Percentiles rank a stretch among this genome's conserved stretches.
These are phyloP conservation scores for Colletotrichum chlorophyti DNA, from an alignment of 2,329 filamentous ascomycete genomes.

Conservation along the genomic window DNA sequence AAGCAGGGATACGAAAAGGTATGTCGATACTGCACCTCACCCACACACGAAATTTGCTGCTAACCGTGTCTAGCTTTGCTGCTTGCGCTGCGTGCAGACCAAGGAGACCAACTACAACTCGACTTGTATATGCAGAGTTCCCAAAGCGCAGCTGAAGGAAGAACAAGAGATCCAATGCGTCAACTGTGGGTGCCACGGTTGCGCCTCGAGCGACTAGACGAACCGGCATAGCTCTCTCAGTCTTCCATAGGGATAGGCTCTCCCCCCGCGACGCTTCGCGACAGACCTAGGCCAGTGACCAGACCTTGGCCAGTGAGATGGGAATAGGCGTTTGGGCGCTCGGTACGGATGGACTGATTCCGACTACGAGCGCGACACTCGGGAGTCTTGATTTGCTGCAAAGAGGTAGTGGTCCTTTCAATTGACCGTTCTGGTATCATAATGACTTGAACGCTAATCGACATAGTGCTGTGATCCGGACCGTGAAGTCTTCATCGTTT, in stretches of 20 bases:
- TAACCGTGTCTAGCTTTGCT: conserved; percentile 73
- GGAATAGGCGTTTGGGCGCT: conserved; percentile 25
- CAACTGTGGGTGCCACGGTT: conserved; percentile 92
- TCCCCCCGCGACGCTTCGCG: conserved; percentile 1
- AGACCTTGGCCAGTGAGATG: no score
- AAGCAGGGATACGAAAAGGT: conserved; percentile 99
- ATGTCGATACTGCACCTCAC: conserved; percentile 33
- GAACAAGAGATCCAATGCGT: conserved; percentile 92
- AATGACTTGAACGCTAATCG: conserved; percentile 34
- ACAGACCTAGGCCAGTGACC: no score
- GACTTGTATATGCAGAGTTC: conserved; percentile 96
- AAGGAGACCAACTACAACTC: conserved; percentile 99
- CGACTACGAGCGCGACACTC: conserved; percentile 6
- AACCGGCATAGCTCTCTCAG: background rate
- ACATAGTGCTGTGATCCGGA: conserved; percentile 23
- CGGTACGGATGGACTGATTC: background rate
- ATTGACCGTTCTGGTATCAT: conserved; percentile 39
- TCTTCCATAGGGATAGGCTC: background rate
- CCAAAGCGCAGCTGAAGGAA: conserved; percentile 87
- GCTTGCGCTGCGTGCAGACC: conserved; percentile 95
- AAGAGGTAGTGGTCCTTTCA: conserved; percentile 46
- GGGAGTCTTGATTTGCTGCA: conserved; percentile 27
- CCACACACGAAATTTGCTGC: conserved; percentile 33
- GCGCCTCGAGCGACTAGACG: conserved; percentile 78
- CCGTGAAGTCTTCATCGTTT: conserved; percentile 45